phyloP scores from a whole-genome alignment of 208 protist genomes.

The Wallacemonas sp. region DNA sequence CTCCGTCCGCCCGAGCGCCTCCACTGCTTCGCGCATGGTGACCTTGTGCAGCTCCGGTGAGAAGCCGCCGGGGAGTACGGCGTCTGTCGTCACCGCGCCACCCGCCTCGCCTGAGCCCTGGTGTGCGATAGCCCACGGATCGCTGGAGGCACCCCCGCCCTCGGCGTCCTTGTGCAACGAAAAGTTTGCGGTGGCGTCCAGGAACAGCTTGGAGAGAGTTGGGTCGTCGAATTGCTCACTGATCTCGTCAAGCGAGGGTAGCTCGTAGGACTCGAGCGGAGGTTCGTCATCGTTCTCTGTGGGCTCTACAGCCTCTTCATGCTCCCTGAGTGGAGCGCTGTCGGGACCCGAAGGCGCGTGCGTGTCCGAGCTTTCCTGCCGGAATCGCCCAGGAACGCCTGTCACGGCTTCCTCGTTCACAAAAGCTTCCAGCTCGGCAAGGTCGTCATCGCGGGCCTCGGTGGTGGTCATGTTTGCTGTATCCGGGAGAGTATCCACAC shows the following conservation, averaged over 20 bases:
- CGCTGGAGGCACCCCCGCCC: background rate
- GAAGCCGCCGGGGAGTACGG: background rate
- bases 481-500: background rate
- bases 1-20: constrained; percentile 49
- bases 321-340: no score
- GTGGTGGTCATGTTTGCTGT: constrained; percentile 15
- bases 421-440: constrained; percentile 53
- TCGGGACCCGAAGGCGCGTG: no score
- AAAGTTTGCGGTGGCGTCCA: constrained; percentile 64
- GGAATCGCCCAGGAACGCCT: background rate
- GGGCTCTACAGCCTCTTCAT: background rate
- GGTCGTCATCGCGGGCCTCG: constrained; percentile 40
- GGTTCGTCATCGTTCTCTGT: constrained; percentile 10
- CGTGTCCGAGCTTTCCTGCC: no score
- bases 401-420: background rate
- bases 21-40: constrained; percentile 64
- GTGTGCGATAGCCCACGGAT: background rate
- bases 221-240: constrained; percentile 79
- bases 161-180: background rate
- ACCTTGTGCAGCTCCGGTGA: constrained; percentile 40
- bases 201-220: constrained; percentile 77
- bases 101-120: background rate
- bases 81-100: background rate
- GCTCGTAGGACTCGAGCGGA: constrained; percentile 28
- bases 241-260: constrained; percentile 82